These are phyloP conservation scores for Globisporangium parvum DNA, from an alignment of 352 stramenopile genomes.

Conservation along the genomic window DNA sequence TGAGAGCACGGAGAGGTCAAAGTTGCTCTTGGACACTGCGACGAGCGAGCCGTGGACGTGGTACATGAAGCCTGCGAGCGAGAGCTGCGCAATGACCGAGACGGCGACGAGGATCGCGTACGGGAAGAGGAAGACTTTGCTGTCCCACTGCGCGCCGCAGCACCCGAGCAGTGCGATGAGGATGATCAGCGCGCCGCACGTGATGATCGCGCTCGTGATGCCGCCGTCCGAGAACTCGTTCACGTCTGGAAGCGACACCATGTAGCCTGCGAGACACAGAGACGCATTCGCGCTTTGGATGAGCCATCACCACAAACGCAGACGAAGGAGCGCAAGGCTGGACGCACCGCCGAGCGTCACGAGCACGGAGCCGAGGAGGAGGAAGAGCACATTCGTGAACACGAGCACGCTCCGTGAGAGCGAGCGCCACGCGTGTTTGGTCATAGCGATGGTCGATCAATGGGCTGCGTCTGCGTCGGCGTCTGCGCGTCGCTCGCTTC, in stretches of 20 bases:
- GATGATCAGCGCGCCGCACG: constrained; percentile 70
- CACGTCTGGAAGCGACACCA: constrained; percentile 71
- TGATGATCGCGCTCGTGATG: constrained; percentile 76
- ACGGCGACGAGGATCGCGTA: constrained; percentile 76
- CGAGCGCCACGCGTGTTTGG: constrained; percentile 56
- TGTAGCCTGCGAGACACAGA: constrained; percentile 43
- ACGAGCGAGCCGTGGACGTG: constrained; percentile 74
- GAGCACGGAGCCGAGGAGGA: constrained; percentile 74
- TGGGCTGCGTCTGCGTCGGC: too few species aligned
- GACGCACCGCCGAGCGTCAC: constrained; percentile 65
- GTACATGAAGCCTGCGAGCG: constrained; percentile 72
- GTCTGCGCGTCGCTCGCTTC: too few species aligned
- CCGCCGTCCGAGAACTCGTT: constrained; percentile 77
- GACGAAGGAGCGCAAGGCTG: background rate
- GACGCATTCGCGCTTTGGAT: constrained; percentile 5
- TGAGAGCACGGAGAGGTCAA: constrained; percentile 55
- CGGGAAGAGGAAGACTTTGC: constrained; percentile 81
- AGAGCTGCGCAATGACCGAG: constrained; percentile 73
- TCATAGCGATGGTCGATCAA: constrained; percentile 15
- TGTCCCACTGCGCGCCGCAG: constrained; percentile 81
- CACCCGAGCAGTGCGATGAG: constrained; percentile 72
- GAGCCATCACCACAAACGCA: background rate
- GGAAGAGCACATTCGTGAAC: constrained; percentile 87
- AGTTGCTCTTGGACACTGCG: constrained; percentile 57
- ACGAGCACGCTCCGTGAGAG: constrained; percentile 75